phyloP scores from a whole-genome alignment of 2,329 filamentous ascomycete species.

The Pestalotiopsis fici region DNA sequence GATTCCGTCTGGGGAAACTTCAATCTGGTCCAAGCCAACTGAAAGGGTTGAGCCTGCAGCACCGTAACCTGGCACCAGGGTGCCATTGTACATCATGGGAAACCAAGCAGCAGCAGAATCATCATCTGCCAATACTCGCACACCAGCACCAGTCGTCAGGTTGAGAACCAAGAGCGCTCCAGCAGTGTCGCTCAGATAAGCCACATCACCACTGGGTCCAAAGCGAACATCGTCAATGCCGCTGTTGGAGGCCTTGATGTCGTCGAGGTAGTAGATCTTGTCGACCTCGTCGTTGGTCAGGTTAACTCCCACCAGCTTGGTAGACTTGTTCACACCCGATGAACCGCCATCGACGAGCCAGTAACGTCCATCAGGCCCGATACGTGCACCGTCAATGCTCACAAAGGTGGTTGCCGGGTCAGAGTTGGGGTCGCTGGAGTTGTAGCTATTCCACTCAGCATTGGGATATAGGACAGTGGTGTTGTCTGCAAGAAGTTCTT shows the following conservation, averaged over 20 bases:
- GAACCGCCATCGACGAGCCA: background rate
- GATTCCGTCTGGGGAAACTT: background rate
- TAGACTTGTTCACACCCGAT: background rate
- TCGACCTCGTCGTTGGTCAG: background rate
- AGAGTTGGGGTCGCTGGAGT: background rate
- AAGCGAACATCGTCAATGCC: slow-evolving; percentile 57
- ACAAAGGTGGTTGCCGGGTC: background rate
- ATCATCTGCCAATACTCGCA: background rate
- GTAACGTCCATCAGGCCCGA: background rate
- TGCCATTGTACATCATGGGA: slow-evolving; percentile 3
- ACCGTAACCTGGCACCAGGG: background rate
- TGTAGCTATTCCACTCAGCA: background rate
- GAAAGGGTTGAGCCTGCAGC: background rate
- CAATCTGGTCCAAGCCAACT: background rate
- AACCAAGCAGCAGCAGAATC: background rate
- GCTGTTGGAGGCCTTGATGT: slow-evolving; percentile 31
- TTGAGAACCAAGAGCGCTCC: background rate
- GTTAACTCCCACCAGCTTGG: background rate
- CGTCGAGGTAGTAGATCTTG: background rate
- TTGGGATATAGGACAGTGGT: background rate
- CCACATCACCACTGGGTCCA: slow-evolving; percentile 69
- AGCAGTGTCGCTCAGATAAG: slow-evolving; percentile 74
- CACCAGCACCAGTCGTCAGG: background rate
- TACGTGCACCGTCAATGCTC: background rate
- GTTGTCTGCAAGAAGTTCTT: background rate